Percentiles rank a stretch among this genome's conserved stretches.
Evolutionary conservation across 805 yeast genomes (phyloP).

Genomic region (Blastobotrys parvus): DNA sequence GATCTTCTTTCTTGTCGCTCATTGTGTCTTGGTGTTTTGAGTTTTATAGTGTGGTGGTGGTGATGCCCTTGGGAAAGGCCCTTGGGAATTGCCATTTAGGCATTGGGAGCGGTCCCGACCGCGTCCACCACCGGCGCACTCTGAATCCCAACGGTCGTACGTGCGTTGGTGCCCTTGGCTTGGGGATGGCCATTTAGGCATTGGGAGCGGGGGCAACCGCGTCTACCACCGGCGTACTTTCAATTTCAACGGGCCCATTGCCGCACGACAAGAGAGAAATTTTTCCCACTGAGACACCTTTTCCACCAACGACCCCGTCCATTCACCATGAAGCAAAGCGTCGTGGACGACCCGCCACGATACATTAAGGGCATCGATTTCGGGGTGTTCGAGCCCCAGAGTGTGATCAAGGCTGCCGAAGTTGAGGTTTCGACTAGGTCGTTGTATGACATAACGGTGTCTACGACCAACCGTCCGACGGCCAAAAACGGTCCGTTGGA

Average conservation of each 20-base stretch:
- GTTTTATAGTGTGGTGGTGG: neutral
- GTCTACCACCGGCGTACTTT: too few relatives aligned
- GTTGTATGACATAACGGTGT: constrained; percentile 83
- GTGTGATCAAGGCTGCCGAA: constrained; percentile 87
- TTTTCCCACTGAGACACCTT: too few relatives aligned
- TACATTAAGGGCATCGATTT: constrained; percentile 84
- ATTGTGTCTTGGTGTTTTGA: neutral
- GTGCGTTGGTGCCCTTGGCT: too few relatives aligned
- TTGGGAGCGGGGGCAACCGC: too few relatives aligned
- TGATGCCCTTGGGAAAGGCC: neutral
- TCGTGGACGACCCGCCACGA: constrained; percentile 78
- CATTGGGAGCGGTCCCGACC: neutral
- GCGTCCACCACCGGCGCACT: too few relatives aligned
- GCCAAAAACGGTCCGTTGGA: too few relatives aligned
- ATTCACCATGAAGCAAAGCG: constrained; percentile 31
- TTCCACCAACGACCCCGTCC: neutral
- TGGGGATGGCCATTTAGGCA: too few relatives aligned
- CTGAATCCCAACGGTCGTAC: too few relatives aligned
- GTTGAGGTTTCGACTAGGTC: constrained; percentile 90
- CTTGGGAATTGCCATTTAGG: neutral
- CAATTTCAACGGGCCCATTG: too few relatives aligned
- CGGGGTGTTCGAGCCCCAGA: constrained; percentile 86
- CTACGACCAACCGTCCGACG: too few relatives aligned
- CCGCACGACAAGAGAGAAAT: too few relatives aligned
- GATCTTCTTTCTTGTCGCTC: neutral